Percentiles rank a stretch among this genome's conserved stretches.
Evolutionary conservation across 2,329 filamentous ascomycete genomes (phyloP).

Genomic region (Podosphaera xanthii): DNA sequence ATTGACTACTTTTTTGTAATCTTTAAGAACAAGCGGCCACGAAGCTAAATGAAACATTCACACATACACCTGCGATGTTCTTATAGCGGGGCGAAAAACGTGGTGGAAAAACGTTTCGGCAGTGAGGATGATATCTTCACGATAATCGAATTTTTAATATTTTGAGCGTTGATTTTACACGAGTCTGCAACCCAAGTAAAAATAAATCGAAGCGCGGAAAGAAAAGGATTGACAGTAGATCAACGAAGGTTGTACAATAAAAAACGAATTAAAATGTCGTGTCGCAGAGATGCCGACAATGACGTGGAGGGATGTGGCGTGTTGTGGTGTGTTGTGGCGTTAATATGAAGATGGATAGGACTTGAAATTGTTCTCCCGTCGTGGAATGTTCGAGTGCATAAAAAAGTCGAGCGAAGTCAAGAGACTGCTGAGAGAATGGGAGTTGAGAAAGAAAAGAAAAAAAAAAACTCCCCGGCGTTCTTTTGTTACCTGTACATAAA

Average conservation of each 20-base stretch:
- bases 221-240: not conserved
- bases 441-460: not conserved
- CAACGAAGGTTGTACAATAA: constrained; percentile 8
- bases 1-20: constrained; percentile 27
- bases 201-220: not conserved
- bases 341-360: not conserved
- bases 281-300: constrained; percentile 4
- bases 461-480: not conserved
- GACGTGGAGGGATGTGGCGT: constrained; percentile 7
- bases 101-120: not conserved
- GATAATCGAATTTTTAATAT: not conserved
- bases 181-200: not conserved
- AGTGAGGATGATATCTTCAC: not conserved
- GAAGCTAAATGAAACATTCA: constrained; percentile 34
- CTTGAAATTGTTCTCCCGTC: not conserved
- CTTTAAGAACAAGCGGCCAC: constrained; percentile 33
- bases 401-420: not conserved
- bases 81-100: not conserved
- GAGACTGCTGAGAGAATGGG: not conserved
- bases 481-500: too few species aligned
- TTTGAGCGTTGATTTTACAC: not conserved
- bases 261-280: constrained; percentile 10
- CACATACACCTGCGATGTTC: constrained; percentile 12
- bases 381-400: not conserved
- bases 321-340: constrained; percentile 5